A percentile compares a stretch with the other conserved stretches of the same genome.
Conservation (phyloP, 345 rosid genomes). For the Rhizophora apiculata region DNA sequence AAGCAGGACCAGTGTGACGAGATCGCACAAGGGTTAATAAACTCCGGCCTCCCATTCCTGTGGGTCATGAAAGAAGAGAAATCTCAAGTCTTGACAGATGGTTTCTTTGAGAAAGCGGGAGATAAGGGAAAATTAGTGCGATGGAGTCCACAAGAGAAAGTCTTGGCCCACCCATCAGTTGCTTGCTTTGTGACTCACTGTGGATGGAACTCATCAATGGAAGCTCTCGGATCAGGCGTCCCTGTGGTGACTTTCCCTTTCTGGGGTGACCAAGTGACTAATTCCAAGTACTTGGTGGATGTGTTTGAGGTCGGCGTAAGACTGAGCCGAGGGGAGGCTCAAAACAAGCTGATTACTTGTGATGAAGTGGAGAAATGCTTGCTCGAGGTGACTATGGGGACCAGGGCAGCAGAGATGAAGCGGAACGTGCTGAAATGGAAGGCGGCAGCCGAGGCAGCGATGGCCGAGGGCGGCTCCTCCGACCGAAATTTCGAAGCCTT, state of each 20-base stretch:
- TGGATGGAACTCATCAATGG: slow-evolving; percentile 90
- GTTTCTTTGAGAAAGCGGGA: slow-evolving; percentile 49
- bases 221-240: slow-evolving; percentile 56
- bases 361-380: slow-evolving; percentile 67
- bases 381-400: slow-evolving; percentile 48
- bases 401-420: slow-evolving; percentile 51
- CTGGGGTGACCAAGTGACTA: slow-evolving; percentile 83
- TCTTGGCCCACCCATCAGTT: slow-evolving; percentile 58
- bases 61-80: slow-evolving; percentile 62
- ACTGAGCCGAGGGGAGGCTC: slow-evolving; percentile 63
- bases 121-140: slow-evolving; percentile 51
- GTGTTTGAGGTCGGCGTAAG: slow-evolving; percentile 61
- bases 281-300: slow-evolving; percentile 62
- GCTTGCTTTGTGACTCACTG: slow-evolving; percentile 78
- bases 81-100: slow-evolving; percentile 51
- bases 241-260: slow-evolving; percentile 69
- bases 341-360: slow-evolving; percentile 45
- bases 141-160: slow-evolving; percentile 83
- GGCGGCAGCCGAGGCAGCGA: slow-evolving; percentile 61
- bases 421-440: slow-evolving; percentile 62
- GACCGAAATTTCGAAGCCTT: slow-evolving; percentile 53
- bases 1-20: slow-evolving; percentile 69
- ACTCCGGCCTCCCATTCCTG: slow-evolving; percentile 53
- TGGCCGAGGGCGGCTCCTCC: slow-evolving; percentile 70
- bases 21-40: slow-evolving; percentile 58